Evolutionary conservation across 495 filamentous ascomycete genomes (phyloP).

Genomic region (Usnea hakonensis): DNA sequence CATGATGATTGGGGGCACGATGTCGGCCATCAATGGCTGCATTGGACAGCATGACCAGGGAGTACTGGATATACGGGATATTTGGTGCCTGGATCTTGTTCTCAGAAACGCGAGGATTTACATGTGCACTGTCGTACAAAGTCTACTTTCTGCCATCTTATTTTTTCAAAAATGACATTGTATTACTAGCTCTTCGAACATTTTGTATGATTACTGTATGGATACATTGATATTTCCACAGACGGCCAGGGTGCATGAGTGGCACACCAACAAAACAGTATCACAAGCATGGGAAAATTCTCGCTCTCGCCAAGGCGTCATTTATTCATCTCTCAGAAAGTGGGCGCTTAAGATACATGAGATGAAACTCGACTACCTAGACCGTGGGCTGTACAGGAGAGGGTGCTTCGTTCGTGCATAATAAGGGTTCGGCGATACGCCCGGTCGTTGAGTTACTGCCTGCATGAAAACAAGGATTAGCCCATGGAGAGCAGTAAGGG

Average conservation of each 20-base stretch:
- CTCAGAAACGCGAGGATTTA: neutral
- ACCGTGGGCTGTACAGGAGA: neutral
- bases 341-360: neutral
- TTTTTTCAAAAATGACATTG: too few species aligned
- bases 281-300: neutral
- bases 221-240: neutral
- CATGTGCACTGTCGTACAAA: neutral
- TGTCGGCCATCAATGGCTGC: neutral
- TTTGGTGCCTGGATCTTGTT: neutral
- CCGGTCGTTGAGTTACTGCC: neutral
- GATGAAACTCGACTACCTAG: neutral
- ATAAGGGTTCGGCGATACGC: neutral
- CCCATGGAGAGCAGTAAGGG: too few species aligned
- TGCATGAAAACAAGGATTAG: too few species aligned
- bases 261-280: neutral
- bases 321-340: neutral
- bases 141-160: too few species aligned
- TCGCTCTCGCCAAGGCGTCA: neutral
- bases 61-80: neutral
- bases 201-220: neutral
- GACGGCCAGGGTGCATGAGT: neutral
- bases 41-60: neutral
- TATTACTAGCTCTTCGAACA: too few species aligned
- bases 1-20: neutral
- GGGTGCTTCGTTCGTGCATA: neutral